Conservation (phyloP, 2,329 filamentous ascomycete species). For the Aspergillus costaricaensis region DNA sequence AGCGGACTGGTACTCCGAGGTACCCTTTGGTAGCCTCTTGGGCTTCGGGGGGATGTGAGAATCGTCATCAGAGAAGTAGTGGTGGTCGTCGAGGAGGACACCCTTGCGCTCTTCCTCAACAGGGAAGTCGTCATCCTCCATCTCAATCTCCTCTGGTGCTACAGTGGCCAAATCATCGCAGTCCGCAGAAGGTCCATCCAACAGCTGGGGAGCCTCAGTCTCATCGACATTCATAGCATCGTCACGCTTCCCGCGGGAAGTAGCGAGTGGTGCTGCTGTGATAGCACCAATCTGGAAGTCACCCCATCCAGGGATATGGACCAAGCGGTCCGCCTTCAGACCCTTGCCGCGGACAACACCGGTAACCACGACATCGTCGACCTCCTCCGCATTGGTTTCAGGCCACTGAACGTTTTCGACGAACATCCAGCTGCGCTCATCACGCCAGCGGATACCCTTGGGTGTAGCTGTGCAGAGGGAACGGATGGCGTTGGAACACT, state of each 20-base stretch:
- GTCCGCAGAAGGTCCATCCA: constrained; percentile 75
- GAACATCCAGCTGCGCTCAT: constrained; percentile 93
- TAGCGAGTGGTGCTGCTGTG: constrained; percentile 68
- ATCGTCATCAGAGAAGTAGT: constrained; percentile 94
- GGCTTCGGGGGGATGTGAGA: constrained; percentile 60
- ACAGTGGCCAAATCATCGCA: constrained; percentile 80
- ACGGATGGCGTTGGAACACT: constrained; percentile 86
- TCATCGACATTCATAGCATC: constrained; percentile 71
- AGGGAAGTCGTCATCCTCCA: constrained; percentile 67
- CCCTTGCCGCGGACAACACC: constrained; percentile 84
- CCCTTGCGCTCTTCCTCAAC: constrained; percentile 69
- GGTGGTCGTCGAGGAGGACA: constrained; percentile 91
- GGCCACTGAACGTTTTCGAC: constrained; percentile 79
- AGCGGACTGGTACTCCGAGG: constrained; percentile 88
- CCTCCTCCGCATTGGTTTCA: constrained; percentile 48
- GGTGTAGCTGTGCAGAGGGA: constrained; percentile 89
- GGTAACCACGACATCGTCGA: constrained; percentile 69
- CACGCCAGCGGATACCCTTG: constrained; percentile 93
- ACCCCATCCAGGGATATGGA: constrained; percentile 93
- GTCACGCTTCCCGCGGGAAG: constrained; percentile 53
- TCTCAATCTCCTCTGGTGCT: constrained; percentile 80
- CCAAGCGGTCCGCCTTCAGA: constrained; percentile 83
- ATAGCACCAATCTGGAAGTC: constrained; percentile 92
- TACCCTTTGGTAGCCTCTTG: constrained; percentile 82
- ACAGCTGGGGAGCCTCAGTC: constrained; percentile 50